phyloP scores from a whole-genome alignment of 2,329 filamentous ascomycete genomes.

The Epichloe scottii region DNA sequence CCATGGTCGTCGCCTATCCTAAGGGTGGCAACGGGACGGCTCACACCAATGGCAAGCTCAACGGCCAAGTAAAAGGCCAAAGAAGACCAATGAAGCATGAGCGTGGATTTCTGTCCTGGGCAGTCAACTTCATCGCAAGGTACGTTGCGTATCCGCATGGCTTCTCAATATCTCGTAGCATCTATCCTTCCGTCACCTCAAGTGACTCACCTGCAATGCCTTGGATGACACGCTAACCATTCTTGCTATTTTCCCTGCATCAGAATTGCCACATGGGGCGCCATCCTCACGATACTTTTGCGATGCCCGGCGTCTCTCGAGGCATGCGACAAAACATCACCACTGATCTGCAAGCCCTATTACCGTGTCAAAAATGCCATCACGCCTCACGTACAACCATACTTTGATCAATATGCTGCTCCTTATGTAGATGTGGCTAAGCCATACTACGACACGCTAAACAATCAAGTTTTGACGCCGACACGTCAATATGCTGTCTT shows the following conservation, averaged over 20 bases:
- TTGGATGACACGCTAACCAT: too few species aligned
- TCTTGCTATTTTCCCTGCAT: not conserved
- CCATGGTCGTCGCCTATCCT: slow-evolving; percentile 22
- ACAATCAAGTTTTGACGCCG: slow-evolving; percentile 57
- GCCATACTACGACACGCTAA: slow-evolving; percentile 58
- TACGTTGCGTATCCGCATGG: slow-evolving; percentile 18
- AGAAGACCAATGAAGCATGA: slow-evolving; percentile 12
- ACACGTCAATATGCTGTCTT: slow-evolving; percentile 52
- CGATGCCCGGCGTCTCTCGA: slow-evolving; percentile 63
- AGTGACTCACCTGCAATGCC: too few species aligned
- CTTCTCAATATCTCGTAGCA: too few species aligned
- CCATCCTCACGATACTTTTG: slow-evolving; percentile 67
- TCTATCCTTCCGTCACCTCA: too few species aligned
- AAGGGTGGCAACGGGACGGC: slow-evolving; percentile 27
- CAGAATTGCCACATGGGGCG: slow-evolving; percentile 77
- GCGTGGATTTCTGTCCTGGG: slow-evolving; percentile 21
- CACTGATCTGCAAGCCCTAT: slow-evolving; percentile 76
- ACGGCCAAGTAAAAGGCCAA: slow-evolving; percentile 15
- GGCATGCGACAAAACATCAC: slow-evolving; percentile 55
- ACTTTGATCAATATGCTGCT: slow-evolving; percentile 73
- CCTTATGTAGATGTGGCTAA: slow-evolving; percentile 66
- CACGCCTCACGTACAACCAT: slow-evolving; percentile 66
- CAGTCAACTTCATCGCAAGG: slow-evolving; percentile 42
- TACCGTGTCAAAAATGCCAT: slow-evolving; percentile 49
- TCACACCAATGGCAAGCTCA: slow-evolving; percentile 21